Base-by-base conservation (phyloP, 495 filamentous ascomycete species). In the Penicillium arizonense region DNA sequence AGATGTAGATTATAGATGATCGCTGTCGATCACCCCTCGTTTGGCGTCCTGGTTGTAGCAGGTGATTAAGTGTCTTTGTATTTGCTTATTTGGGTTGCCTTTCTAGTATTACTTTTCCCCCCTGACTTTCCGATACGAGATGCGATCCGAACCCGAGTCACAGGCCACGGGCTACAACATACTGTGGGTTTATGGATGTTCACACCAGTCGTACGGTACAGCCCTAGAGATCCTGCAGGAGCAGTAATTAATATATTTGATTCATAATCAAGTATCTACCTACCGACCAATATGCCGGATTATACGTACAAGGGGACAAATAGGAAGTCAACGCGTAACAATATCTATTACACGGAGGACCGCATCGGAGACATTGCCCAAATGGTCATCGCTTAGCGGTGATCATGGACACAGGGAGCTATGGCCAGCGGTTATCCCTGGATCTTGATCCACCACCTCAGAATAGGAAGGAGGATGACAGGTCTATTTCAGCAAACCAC, bases 401-500 rank as follows among this genome's bases (percentile, higher is more conserved):
- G 51, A 54, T 54, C 51, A 54, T 47, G 44, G 30, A 21, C 30
- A 23, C n/a, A 21, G 11, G 59, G 47, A 68, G 64, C 64, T 68
- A 65, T 68, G 64, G 59, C 64, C 64, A 68, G 57, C 56, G 47
- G 56, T 58, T 62, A 60, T 53, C 50, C 53, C 48, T 44, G 53
- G 56, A 59, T 47, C 30, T 47, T 39, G 56, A 58, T 53, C 58
- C 34, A 47, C 30, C 26, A 47, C n/a, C 38, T 61, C 44, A n/a
- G 30, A 66, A 54, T 35, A 63, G 63, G 63, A 63, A 63, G 63
- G 59, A 60, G 54, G 57, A 30, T 63, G 56, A 57, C 60, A 63
- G 50, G 50, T 56, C 47, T 20, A 45, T 36, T 34, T 36, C 20
- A 24, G 44, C 35, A 30, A 30, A 30, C 28, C 28, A 30, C 28